Evolutionary conservation across 139 green algal genomes (phyloP), one percentile per base, ranked within the genome.

Genomic region (Coelastrella sp.): DNA sequence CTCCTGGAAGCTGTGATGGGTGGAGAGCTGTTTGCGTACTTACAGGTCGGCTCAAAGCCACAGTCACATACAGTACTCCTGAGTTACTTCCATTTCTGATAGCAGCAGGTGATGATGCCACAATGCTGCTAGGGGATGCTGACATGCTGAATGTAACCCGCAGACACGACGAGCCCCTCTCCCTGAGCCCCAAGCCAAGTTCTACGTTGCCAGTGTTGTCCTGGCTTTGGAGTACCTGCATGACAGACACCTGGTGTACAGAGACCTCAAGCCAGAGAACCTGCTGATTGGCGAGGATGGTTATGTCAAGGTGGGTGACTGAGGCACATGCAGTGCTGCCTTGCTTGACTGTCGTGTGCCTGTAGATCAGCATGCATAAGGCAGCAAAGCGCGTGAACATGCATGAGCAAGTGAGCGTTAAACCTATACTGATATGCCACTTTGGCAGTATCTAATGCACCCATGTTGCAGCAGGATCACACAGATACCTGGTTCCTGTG

Each of bases 1-100:
- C 85, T 98, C 74, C 93, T 98, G 93, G 95, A 98, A 79, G 87
- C 87, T 2, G 92, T 97, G 57, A 93, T 97, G 92, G 96, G 96
- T 3, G 96, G 96, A 4, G 96, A 99, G 89, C 89, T 99, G 9
- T 99, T 99, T 89, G 93, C 90, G 5, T 96, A 98, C 90, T 89
- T 99, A 63, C 91, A 95, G 90, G 91, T 91, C 27, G 2, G 75
- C 21, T 32, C 11, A n/a, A 17, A 34, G 13, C 7, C 57, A 66
- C 19, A 30, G 30, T 17, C 7, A 27, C 1, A 30, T n/a, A n/a
- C n/a, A n/a, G n/a, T n/a, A n/a, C n/a, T 64, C 19, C 30, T 64
- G 53, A 9, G 17, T 64, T n/a, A 32, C 53, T 15, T 57, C 53
- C 53, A 64, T 64, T n/a, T n/a, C n/a, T n/a, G n/a, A n/a, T n/a